These are phyloP conservation scores for Sporothrix euskadiensis DNA, from an alignment of 2,329 filamentous ascomycete species.

Conservation along the genomic window DNA sequence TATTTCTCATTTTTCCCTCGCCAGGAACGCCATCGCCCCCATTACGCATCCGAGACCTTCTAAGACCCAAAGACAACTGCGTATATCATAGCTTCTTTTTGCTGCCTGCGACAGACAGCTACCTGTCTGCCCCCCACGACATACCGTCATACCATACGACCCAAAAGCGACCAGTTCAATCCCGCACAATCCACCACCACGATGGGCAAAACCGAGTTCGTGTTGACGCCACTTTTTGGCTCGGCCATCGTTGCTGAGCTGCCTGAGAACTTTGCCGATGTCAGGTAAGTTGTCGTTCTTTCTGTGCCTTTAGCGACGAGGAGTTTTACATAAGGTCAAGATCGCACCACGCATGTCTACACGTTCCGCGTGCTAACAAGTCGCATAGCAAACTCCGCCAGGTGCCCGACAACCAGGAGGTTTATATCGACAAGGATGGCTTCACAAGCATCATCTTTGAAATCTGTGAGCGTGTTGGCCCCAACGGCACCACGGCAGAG, in stretches of 20 bases:
- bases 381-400: constrained; percentile 64
- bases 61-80: background rate
- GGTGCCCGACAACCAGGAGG: constrained; percentile 86
- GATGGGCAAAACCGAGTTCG: constrained; percentile 53
- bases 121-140: too few relatives aligned
- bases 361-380: background rate
- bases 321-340: too few relatives aligned
- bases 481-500: constrained; percentile 54
- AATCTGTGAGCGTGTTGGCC: constrained; percentile 76
- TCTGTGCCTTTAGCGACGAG: background rate
- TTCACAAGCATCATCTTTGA: constrained; percentile 89
- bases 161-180: background rate
- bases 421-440: constrained; percentile 80
- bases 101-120: background rate
- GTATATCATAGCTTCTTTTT: background rate
- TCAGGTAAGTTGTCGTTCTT: constrained; percentile 59
- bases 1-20: background rate
- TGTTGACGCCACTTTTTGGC: constrained; percentile 65
- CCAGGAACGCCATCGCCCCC: background rate
- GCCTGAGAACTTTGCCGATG: constrained; percentile 68
- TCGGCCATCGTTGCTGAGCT: constrained; percentile 70
- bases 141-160: background rate
- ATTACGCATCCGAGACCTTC: background rate
- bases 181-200: constrained; percentile 23
- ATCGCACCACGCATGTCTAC: background rate